Evolutionary conservation across 371 early-diverging fungal species (phyloP).

Genomic region (Apophysomyces trapeziformis): DNA sequence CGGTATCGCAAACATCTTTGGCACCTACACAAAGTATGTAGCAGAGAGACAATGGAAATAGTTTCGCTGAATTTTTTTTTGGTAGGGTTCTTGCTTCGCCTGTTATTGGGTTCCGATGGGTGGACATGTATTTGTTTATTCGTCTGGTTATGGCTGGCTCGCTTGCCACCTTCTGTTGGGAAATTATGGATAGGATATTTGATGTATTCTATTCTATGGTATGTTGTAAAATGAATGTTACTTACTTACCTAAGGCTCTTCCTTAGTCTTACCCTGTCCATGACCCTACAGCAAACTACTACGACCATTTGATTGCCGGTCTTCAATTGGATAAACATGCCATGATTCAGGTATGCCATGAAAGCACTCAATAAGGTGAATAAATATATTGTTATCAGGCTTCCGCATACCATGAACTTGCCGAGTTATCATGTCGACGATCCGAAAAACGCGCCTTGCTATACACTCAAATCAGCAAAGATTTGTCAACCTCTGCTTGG

Average conservation of each 20-base stretch:
- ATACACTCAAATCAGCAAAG: constrained; percentile 40
- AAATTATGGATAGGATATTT: constrained; percentile 49
- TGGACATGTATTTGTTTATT: constrained; percentile 40
- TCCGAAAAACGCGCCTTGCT: constrained; percentile 38
- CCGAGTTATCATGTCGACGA: constrained; percentile 33
- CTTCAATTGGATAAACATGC: constrained; percentile 27
- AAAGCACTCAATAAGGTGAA: neutral
- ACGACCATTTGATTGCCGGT: constrained; percentile 43
- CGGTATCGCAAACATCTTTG: constrained; percentile 31
- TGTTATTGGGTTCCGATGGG: constrained; percentile 49
- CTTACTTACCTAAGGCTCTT: neutral
- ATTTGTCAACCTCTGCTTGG: constrained; percentile 47
- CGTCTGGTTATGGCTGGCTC: constrained; percentile 46
- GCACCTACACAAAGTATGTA: constrained; percentile 29
- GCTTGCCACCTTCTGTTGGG: constrained; percentile 35
- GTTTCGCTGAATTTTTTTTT: constrained; percentile 9
- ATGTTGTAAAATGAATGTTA: neutral
- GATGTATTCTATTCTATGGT: constrained; percentile 43
- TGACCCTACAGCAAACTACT: constrained; percentile 24
- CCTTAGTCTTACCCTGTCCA: neutral
- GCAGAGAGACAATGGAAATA: constrained; percentile 7
- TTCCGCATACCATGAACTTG: constrained; percentile 56
- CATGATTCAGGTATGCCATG: constrained; percentile 18
- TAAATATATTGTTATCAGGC: constrained; percentile 19
- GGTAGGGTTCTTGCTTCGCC: constrained; percentile 46